Conservation (phyloP, 2,329 filamentous ascomycete genomes). For the Pseudocercospora cruenta region DNA sequence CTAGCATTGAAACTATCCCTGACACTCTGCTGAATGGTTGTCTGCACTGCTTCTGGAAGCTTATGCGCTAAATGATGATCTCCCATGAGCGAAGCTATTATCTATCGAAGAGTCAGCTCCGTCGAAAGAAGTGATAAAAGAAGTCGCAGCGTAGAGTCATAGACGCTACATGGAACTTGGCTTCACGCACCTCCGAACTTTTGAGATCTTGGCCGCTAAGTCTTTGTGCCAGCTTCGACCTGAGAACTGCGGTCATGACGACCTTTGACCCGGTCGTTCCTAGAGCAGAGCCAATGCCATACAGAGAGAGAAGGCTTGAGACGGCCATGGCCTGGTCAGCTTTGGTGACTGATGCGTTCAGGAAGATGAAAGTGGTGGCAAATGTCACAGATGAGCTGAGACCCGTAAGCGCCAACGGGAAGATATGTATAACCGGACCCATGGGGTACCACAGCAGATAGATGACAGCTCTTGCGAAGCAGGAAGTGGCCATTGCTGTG, state of each 20-base stretch:
- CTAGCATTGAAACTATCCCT: slow-evolving; percentile 3
- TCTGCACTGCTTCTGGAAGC: background rate
- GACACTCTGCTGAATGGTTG: slow-evolving; percentile 2
- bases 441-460: slow-evolving; percentile 2
- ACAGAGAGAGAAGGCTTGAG: background rate
- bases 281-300: slow-evolving; percentile 1
- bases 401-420: background rate
- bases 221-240: background rate
- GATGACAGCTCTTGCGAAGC: slow-evolving; percentile 2
- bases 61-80: background rate
- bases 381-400: slow-evolving; percentile 4
- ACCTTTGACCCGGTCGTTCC: slow-evolving; percentile 3
- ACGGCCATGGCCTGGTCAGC: slow-evolving; percentile 4
- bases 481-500: background rate
- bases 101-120: background rate
- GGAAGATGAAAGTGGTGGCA: slow-evolving; percentile 1
- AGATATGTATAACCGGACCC: background rate
- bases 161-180: background rate
- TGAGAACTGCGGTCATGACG: background rate
- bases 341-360: slow-evolving; percentile 2
- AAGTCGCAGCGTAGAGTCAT: too few species aligned
- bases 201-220: background rate
- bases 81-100: background rate
- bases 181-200: background rate
- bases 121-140: too few species aligned